phyloP scores from a whole-genome alignment of 805 yeast species.

The Nakazawaea peltata region DNA sequence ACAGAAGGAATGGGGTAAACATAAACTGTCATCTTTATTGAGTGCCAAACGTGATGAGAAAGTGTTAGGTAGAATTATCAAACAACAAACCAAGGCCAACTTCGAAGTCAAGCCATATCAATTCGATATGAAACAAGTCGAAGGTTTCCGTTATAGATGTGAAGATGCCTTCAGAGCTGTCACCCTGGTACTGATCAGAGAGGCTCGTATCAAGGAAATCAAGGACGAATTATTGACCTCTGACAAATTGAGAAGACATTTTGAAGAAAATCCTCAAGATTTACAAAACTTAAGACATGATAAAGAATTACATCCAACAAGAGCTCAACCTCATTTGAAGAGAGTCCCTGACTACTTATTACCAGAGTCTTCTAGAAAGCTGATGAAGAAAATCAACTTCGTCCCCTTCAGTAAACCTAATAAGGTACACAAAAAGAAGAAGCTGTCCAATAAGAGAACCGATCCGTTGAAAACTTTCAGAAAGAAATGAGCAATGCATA shows the following conservation, averaged over 20 bases:
- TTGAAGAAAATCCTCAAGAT: slow-evolving; percentile 96
- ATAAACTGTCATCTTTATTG: slow-evolving; percentile 65
- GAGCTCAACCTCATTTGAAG: slow-evolving; percentile 79
- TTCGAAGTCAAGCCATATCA: slow-evolving; percentile 78
- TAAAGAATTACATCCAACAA: slow-evolving; percentile 73
- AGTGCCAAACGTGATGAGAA: slow-evolving; percentile 82
- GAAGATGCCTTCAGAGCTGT: slow-evolving; percentile 97
- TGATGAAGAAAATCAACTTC: slow-evolving; percentile 52
- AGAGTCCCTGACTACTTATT: slow-evolving; percentile 88
- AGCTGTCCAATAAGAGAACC: slow-evolving; percentile 26
- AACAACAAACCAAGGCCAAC: slow-evolving; percentile 68
- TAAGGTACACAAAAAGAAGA: slow-evolving; percentile 24
- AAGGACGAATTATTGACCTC: slow-evolving; percentile 81
- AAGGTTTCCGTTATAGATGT: slow-evolving; percentile 91
- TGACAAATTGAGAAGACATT: slow-evolving; percentile 86
- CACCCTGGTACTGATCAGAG: slow-evolving; percentile 81
- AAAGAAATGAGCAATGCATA: slow-evolving; percentile 12
- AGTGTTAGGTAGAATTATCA: slow-evolving; percentile 65
- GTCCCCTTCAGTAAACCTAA: slow-evolving; percentile 59
- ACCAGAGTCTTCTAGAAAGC: slow-evolving; percentile 67
- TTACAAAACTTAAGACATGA: slow-evolving; percentile 85
- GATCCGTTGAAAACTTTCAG: slow-evolving; percentile 43
- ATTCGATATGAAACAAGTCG: slow-evolving; percentile 87
- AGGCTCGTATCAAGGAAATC: slow-evolving; percentile 86
- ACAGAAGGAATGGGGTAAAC: slow-evolving; percentile 77